Conservation (phyloP, 805 yeast genomes). For the Hanseniaspora thailandica region DNA sequence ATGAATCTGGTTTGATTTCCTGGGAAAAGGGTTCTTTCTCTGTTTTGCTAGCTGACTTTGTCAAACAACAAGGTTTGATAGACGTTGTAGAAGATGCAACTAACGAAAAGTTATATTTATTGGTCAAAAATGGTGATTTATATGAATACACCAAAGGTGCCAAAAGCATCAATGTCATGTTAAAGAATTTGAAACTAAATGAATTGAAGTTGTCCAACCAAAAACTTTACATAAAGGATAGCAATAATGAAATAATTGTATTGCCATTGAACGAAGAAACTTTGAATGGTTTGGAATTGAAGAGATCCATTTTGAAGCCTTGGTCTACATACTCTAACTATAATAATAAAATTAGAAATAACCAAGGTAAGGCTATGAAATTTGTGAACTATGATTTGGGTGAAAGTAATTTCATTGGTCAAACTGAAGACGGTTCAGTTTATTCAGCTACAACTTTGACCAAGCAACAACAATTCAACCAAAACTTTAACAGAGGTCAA, state of each 20-base stretch:
- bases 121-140: constrained; percentile 58
- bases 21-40: constrained; percentile 15
- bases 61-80: constrained; percentile 46
- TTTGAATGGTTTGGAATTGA: constrained; percentile 6
- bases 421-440: constrained; percentile 31
- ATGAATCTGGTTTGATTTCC: constrained; percentile 16
- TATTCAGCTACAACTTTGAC: constrained; percentile 4
- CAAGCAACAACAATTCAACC: constrained; percentile 31
- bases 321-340: constrained; percentile 23
- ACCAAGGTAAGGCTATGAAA: constrained; percentile 20
- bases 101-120: constrained; percentile 32
- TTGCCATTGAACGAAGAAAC: constrained; percentile 22
- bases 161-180: constrained; percentile 28
- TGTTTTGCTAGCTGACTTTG: constrained; percentile 22
- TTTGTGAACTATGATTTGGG: constrained; percentile 49
- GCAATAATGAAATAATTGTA: constrained; percentile 22
- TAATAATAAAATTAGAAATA: constrained; percentile 17
- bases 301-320: constrained; percentile 21
- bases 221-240: constrained; percentile 38
- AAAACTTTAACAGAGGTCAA: constrained; percentile 57
- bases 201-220: constrained; percentile 43
- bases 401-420: constrained; percentile 50
- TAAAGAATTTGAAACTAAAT: constrained; percentile 38
- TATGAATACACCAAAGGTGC: constrained; percentile 50
- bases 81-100: constrained; percentile 31